A percentile compares a stretch with the other conserved stretches of the same genome.
Evolutionary conservation across 495 filamentous ascomycete species (phyloP).

Genomic region (Wilcoxina mikolae): DNA sequence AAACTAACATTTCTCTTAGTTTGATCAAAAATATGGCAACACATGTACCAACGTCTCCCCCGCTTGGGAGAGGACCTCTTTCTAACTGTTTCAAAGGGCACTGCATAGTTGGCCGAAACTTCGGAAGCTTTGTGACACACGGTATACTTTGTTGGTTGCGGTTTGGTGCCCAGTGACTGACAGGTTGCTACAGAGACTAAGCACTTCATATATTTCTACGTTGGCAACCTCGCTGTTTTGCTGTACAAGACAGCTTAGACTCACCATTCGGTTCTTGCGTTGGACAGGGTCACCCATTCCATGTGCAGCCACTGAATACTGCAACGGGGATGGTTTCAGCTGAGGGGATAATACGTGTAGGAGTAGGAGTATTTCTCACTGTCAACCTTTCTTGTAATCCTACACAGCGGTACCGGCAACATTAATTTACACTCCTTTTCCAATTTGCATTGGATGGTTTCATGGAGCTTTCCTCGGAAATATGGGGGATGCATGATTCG

Average conservation of each 20-base stretch:
- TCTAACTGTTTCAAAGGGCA: slow-evolving; percentile 41
- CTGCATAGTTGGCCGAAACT: slow-evolving; percentile 96
- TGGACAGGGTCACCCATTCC: neutral
- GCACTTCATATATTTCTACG: slow-evolving; percentile 99
- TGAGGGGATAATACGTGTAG: neutral
- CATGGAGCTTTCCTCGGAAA: no score
- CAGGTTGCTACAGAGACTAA: slow-evolving; percentile 61
- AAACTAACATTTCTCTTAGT: slow-evolving; percentile 9
- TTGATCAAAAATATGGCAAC: slow-evolving; percentile 22
- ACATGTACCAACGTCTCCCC: slow-evolving; percentile 13
- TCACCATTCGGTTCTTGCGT: neutral
- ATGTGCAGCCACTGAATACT: neutral
- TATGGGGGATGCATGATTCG: no score
- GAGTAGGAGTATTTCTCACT: neutral
- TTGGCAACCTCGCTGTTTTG: slow-evolving; percentile 93
- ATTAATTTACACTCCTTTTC: no score
- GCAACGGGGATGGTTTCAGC: neutral
- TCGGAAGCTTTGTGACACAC: slow-evolving; percentile 97
- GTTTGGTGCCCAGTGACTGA: neutral
- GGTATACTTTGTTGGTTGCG: slow-evolving; percentile 41
- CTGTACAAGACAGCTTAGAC: slow-evolving; percentile 73
- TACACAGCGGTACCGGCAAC: no score
- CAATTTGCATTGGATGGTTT: no score
- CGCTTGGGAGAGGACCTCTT: slow-evolving; percentile 46
- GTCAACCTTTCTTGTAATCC: no score